phyloP scores from a whole-genome alignment of 2,329 filamentous ascomycete species.

The Fusarium proliferatum region DNA sequence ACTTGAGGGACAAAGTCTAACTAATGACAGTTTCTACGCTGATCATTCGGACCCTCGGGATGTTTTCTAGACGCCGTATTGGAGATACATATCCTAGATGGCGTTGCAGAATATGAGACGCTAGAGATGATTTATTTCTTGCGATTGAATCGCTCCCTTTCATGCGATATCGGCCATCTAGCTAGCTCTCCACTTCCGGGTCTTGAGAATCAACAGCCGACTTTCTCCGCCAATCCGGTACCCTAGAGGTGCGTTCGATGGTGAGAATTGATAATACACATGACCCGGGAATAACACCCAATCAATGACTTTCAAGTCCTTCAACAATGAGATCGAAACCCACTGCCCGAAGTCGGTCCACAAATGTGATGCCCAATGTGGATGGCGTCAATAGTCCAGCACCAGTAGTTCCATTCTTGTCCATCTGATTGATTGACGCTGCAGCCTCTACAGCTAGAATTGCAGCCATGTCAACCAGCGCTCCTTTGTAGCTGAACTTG shows the following conservation, averaged over 20 bases:
- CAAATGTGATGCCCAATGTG: neutral
- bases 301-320: neutral
- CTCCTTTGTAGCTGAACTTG: neutral
- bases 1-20: neutral
- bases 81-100: neutral
- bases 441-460: neutral
- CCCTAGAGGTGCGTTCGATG: neutral
- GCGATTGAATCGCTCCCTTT: neutral
- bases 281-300: neutral
- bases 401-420: neutral
- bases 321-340: neutral
- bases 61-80: neutral
- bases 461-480: neutral
- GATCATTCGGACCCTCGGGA: neutral
- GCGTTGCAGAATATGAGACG: neutral
- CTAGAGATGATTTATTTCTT: neutral
- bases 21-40: neutral
- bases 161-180: neutral
- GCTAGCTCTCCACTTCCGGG: neutral
- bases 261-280: neutral
- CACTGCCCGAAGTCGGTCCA: neutral
- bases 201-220: neutral
- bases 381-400: neutral
- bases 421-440: neutral
- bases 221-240: neutral